phyloP scores from a whole-genome alignment of 345 rosid species.

The Durio zibethinus region DNA sequence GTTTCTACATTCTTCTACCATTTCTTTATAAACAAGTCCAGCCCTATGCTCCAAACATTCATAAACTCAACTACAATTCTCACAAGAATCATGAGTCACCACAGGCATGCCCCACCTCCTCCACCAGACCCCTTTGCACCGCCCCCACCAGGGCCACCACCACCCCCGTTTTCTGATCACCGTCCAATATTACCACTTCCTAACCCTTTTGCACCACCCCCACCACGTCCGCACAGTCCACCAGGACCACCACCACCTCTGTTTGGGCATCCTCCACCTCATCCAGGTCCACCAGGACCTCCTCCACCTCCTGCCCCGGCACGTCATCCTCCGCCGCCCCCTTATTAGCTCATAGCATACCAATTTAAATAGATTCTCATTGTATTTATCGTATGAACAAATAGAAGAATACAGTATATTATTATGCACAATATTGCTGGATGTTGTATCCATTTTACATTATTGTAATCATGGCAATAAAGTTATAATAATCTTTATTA shows the following conservation, averaged over 20 bases:
- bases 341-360: not conserved
- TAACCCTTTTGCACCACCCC: not conserved
- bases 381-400: not conserved
- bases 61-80: not conserved
- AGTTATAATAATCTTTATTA: not conserved
- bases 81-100: constrained; percentile 3
- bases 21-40: not conserved
- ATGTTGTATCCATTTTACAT: not conserved
- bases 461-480: not conserved
- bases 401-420: not conserved
- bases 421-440: not conserved
- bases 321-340: not conserved
- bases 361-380: not conserved
- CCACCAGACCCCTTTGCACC: constrained; percentile 6
- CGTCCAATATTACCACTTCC: constrained; percentile 24
- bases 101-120: constrained; percentile 20
- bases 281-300: not conserved
- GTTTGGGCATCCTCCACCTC: constrained; percentile 18
- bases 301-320: constrained; percentile 9
- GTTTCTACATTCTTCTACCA: constrained; percentile 20
- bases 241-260: constrained; percentile 29
- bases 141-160: constrained; percentile 20
- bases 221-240: constrained; percentile 11
- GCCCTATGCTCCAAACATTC: not conserved
- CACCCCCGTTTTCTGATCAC: constrained; percentile 21